Percentiles rank a stretch among this genome's conserved stretches.
These are phyloP conservation scores for Fomitopsis serialis DNA, from an alignment of 768 basidiomycete species.

Conservation along the genomic window DNA sequence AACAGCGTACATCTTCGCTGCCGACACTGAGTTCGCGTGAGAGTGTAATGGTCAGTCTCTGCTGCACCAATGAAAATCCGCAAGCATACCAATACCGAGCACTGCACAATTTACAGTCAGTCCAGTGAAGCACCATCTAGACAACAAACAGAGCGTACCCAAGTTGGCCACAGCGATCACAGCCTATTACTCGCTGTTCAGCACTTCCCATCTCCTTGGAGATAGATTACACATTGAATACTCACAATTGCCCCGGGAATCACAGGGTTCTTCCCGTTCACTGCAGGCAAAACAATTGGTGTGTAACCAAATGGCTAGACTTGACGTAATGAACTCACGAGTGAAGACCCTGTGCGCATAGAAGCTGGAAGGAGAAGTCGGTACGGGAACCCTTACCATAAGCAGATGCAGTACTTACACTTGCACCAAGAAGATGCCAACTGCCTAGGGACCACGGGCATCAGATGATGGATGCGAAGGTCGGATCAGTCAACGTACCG, in stretches of 20 bases:
- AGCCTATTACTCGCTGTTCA: not conserved
- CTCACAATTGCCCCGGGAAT: conserved; percentile 7
- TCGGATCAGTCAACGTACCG: conserved; percentile 4
- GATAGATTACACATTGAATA: not conserved
- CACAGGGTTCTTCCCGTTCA: not conserved
- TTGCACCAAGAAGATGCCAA: conserved; percentile 15
- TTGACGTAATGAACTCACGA: not conserved
- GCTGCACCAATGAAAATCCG: not conserved
- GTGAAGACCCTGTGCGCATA: conserved; percentile 14
- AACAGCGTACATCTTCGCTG: conserved; percentile 3
- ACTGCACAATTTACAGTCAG: not conserved
- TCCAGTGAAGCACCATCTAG: no score
- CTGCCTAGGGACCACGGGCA: conserved; percentile 3
- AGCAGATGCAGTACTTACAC: conserved; percentile 3
- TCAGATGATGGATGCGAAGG: not conserved
- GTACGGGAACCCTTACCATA: not conserved
- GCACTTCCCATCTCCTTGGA: not conserved
- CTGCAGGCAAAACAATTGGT: not conserved
- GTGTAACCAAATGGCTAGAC: not conserved
- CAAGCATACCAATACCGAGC: conserved; percentile 4
- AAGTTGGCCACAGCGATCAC: not conserved
- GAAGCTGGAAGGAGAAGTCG: conserved; percentile 6
- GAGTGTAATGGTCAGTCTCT: not conserved
- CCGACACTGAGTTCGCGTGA: not conserved
- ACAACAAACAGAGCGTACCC: not conserved